Percentiles rank a stretch among this genome's conserved stretches.
phyloP scores from a whole-genome alignment of 2,329 filamentous ascomycete genomes.

The Cercospora sp. region DNA sequence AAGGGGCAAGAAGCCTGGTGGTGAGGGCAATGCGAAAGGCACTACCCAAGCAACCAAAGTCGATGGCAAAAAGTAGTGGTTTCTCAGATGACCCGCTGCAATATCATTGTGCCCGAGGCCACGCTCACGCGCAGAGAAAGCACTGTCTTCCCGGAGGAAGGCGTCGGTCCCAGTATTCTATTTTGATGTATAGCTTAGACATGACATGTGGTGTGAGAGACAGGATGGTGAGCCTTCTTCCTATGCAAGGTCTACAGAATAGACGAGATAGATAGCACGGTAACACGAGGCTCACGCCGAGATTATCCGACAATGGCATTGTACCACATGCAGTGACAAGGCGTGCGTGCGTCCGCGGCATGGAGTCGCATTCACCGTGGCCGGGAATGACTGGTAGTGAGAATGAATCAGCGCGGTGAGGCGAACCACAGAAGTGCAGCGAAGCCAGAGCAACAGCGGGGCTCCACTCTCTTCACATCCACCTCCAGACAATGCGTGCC shows the following conservation, averaged over 20 bases:
- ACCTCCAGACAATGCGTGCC: background rate
- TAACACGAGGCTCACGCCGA: slow-evolving; percentile 9
- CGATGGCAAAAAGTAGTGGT: background rate
- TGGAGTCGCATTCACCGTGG: background rate
- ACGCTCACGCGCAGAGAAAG: background rate
- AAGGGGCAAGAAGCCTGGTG: slow-evolving; percentile 21
- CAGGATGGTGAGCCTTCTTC: background rate
- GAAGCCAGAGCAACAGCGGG: background rate
- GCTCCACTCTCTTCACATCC: slow-evolving; percentile 2
- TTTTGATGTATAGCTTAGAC: background rate
- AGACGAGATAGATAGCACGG: slow-evolving; percentile 3
- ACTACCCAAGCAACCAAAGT: background rate
- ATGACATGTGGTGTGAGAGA: background rate
- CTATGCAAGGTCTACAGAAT: background rate
- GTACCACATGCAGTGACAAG: background rate
- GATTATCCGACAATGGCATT: slow-evolving; percentile 7
- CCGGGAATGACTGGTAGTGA: background rate
- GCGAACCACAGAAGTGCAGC: background rate
- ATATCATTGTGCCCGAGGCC: background rate
- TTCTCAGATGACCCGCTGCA: background rate
- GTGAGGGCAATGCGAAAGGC: slow-evolving; percentile 7
- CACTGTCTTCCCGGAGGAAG: background rate
- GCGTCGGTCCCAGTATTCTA: background rate
- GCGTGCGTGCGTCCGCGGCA: background rate
- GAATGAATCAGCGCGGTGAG: slow-evolving; percentile 3